Conservation (phyloP, 805 yeast genomes). For the Zygotorulaspora sp. region DNA sequence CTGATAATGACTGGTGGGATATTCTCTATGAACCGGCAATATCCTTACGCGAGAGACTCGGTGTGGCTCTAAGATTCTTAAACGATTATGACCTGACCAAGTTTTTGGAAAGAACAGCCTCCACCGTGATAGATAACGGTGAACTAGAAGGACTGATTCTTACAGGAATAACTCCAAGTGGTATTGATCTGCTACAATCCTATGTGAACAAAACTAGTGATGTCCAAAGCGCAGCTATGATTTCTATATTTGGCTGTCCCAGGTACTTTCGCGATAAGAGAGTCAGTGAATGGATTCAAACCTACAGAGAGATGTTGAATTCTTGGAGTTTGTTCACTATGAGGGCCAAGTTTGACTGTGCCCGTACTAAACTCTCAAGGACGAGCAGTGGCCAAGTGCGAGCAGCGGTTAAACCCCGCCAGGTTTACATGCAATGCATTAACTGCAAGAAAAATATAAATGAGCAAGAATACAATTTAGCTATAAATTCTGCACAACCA, state of each 20-base stretch:
- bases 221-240: slow-evolving; percentile 84
- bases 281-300: slow-evolving; percentile 72
- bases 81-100: slow-evolving; percentile 72
- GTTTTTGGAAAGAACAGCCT: slow-evolving; percentile 66
- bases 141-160: slow-evolving; percentile 86
- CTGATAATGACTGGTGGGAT: slow-evolving; percentile 96
- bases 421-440: slow-evolving; percentile 74
- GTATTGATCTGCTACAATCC: slow-evolving; percentile 74
- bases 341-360: slow-evolving; percentile 82
- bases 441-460: slow-evolving; percentile 74
- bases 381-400: slow-evolving; percentile 46
- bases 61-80: slow-evolving; percentile 82
- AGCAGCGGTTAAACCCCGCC: slow-evolving; percentile 56
- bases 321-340: slow-evolving; percentile 75
- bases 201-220: slow-evolving; percentile 87
- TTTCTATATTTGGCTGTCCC: slow-evolving; percentile 78
- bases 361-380: slow-evolving; percentile 59
- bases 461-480: slow-evolving; percentile 9
- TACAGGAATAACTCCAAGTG: slow-evolving; percentile 87
- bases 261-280: slow-evolving; percentile 70
- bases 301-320: slow-evolving; percentile 63
- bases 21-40: slow-evolving; percentile 85
- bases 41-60: slow-evolving; percentile 82
- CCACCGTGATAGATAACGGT: slow-evolving; percentile 67
- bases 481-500: not conserved